phyloP scores from a whole-genome alignment of 805 yeast genomes.

The Wickerhamiella cacticola region DNA sequence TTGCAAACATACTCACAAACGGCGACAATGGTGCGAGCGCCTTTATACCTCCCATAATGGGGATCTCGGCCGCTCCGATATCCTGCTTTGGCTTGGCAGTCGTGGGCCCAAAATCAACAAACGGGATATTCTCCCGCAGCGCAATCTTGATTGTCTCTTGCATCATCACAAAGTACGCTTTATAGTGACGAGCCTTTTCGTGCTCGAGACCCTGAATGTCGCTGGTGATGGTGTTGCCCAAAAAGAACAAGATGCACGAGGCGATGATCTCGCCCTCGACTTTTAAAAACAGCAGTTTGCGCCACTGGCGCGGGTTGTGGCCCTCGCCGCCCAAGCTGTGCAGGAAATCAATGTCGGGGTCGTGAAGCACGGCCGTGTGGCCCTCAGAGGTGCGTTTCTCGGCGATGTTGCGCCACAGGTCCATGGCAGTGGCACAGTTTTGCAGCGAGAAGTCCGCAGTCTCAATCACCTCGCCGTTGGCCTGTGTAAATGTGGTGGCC shows the following conservation, averaged over 20 bases:
- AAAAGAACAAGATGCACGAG: slow-evolving; percentile 33
- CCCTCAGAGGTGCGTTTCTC: slow-evolving; percentile 31
- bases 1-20: slow-evolving; percentile 21
- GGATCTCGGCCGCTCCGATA: slow-evolving; percentile 32
- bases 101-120: slow-evolving; percentile 38
- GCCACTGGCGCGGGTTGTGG: slow-evolving; percentile 23
- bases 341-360: slow-evolving; percentile 29
- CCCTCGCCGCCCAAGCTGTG: slow-evolving; percentile 26
- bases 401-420: slow-evolving; percentile 34
- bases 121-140: slow-evolving; percentile 29
- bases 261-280: slow-evolving; percentile 32
- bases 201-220: slow-evolving; percentile 37
- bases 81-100: slow-evolving; percentile 35
- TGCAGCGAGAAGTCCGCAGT: slow-evolving; percentile 27
- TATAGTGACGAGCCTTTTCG: slow-evolving; percentile 31
- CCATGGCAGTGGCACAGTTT: slow-evolving; percentile 28
- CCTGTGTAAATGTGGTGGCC: slow-evolving; percentile 28
- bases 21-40: slow-evolving; percentile 24
- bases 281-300: slow-evolving; percentile 32
- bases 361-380: slow-evolving; percentile 30
- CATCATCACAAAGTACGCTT: slow-evolving; percentile 39
- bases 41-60: slow-evolving; percentile 32
- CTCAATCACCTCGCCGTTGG: slow-evolving; percentile 31
- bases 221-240: slow-evolving; percentile 36
- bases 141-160: slow-evolving; percentile 36